Conservation (phyloP, 31 red algal species). For the Odonthalia washingtoniensis region DNA sequence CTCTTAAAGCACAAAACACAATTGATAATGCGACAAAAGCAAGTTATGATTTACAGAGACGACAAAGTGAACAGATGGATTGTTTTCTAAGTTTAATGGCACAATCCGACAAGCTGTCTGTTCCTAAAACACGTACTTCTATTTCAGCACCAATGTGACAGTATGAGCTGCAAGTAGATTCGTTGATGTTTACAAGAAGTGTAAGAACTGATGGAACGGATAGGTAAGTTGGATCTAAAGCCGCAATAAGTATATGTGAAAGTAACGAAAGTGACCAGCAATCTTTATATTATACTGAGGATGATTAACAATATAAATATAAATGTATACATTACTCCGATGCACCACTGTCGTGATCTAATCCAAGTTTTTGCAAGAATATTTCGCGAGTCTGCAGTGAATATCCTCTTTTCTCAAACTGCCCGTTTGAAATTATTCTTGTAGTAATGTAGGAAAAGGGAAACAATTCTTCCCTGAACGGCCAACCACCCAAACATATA, state of each 20-base stretch:
- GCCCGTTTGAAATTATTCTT: slow-evolving; percentile 43
- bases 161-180: neutral
- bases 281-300: neutral
- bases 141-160: neutral
- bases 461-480: slow-evolving; percentile 42
- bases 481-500: slow-evolving; percentile 69
- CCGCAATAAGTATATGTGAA: too few relatives aligned
- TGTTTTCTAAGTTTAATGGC: neutral
- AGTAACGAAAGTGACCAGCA: too few relatives aligned
- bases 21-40: slow-evolving; percentile 17
- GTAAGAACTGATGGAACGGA: neutral
- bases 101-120: slow-evolving; percentile 10
- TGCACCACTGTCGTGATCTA: neutral
- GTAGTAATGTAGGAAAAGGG: slow-evolving; percentile 30
- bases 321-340: neutral
- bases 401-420: slow-evolving; percentile 25
- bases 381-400: too few relatives aligned
- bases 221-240: neutral
- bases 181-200: neutral
- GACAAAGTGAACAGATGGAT: slow-evolving; percentile 35
- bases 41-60: slow-evolving; percentile 4
- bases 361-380: neutral
- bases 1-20: neutral
- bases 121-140: neutral
- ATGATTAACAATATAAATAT: neutral